Evolutionary conservation across 495 filamentous ascomycete genomes (phyloP).

Genomic region (Cudoniella acicularis): DNA sequence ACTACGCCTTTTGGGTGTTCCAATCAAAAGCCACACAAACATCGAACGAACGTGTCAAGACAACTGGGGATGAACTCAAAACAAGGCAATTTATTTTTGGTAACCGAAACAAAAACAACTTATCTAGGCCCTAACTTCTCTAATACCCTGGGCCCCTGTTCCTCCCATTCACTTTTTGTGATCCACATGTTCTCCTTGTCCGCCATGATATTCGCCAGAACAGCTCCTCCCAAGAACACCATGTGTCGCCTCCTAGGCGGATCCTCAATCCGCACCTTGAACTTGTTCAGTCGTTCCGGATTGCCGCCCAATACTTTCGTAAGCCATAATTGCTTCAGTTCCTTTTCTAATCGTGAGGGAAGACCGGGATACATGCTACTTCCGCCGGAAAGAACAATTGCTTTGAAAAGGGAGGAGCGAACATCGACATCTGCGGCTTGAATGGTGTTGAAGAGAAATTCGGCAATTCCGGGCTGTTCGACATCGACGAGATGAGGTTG

Average conservation of each 20-base stretch:
- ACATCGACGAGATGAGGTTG: slow-evolving; percentile 98
- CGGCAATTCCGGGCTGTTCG: slow-evolving; percentile 93
- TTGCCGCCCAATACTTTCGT: slow-evolving; percentile 85
- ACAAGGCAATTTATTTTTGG: slow-evolving; percentile 1
- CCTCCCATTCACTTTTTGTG: slow-evolving; percentile 91
- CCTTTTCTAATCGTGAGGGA: slow-evolving; percentile 92
- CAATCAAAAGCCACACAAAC: no score
- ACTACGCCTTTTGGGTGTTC: no score
- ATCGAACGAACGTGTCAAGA: no score
- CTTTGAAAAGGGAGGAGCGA: slow-evolving; percentile 88
- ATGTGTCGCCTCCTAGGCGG: slow-evolving; percentile 94
- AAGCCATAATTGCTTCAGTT: slow-evolving; percentile 97
- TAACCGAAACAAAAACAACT: neutral
- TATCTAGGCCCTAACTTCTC: slow-evolving; percentile 87
- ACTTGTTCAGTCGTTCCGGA: slow-evolving; percentile 92
- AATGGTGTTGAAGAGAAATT: slow-evolving; percentile 98
- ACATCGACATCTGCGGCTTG: slow-evolving; percentile 95
- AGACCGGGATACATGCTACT: slow-evolving; percentile 98
- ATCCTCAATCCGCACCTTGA: slow-evolving; percentile 98
- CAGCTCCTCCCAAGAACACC: slow-evolving; percentile 97
- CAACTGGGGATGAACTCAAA: no score
- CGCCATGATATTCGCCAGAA: slow-evolving; percentile 97
- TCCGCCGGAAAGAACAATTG: slow-evolving; percentile 92
- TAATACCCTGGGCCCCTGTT: slow-evolving; percentile 80
- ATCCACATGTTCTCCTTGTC: slow-evolving; percentile 99